Conservation (phyloP, 768 basidiomycete species). For the Tricholoma bakamatsutake region DNA sequence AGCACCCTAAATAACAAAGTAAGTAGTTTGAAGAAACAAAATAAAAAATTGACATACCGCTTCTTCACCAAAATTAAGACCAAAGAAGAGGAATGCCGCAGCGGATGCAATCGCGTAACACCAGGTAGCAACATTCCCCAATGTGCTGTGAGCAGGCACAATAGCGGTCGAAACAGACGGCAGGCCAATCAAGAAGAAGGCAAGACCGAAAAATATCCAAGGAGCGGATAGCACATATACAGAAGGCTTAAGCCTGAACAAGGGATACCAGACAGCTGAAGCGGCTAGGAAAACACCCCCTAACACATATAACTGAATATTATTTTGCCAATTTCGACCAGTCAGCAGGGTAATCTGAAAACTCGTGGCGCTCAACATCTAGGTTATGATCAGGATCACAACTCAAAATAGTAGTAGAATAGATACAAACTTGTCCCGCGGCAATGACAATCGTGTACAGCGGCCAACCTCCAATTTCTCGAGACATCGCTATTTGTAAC, state of each 20-base stretch:
- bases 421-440: constrained; percentile 58
- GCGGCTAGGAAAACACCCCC: constrained; percentile 82
- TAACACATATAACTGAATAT: constrained; percentile 85
- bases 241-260: constrained; percentile 86
- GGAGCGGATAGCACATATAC: constrained; percentile 81
- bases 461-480: constrained; percentile 83
- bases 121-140: constrained; percentile 83
- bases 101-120: constrained; percentile 89
- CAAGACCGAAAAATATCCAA: constrained; percentile 88
- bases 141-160: constrained; percentile 51
- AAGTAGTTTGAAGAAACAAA: not conserved
- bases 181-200: constrained; percentile 87
- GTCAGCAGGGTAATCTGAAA: constrained; percentile 92
- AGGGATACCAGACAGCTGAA: constrained; percentile 82
- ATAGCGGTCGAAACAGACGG: constrained; percentile 67
- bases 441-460: constrained; percentile 88
- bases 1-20: constrained; percentile 53
- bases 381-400: constrained; percentile 7
- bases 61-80: constrained; percentile 96
- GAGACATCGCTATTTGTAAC: constrained; percentile 77
- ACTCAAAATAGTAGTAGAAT: not conserved
- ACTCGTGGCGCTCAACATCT: constrained; percentile 88
- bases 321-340: constrained; percentile 77
- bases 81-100: constrained; percentile 90
- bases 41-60: constrained; percentile 49